phyloP scores from a whole-genome alignment of 2,329 filamentous ascomycete species.

The Cercospora zeina region DNA sequence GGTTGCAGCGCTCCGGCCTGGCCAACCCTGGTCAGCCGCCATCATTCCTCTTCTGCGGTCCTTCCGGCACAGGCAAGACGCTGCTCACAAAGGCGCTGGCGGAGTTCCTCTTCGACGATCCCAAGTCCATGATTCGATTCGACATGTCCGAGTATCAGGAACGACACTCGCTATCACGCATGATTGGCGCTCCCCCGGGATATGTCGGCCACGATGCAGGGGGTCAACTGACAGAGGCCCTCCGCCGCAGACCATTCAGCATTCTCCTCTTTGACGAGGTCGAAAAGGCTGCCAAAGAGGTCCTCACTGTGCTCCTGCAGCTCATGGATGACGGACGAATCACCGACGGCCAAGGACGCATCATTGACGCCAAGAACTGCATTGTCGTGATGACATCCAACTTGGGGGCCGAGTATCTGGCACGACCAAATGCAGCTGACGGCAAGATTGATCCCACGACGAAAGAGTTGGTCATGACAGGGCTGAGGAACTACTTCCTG shows the following conservation, averaged over 20 bases:
- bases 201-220: conserved; percentile 97
- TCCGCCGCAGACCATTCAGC: conserved; percentile 93
- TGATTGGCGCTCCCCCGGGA: conserved; percentile 96
- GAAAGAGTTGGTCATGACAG: conserved; percentile 83
- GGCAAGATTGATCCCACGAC: conserved; percentile 85
- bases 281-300: conserved; percentile 97
- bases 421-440: conserved; percentile 72
- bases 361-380: conserved; percentile 95
- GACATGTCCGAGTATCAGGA: conserved; percentile 99
- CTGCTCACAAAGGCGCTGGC: conserved; percentile 94
- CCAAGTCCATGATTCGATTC: conserved; percentile 97
- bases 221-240: conserved; percentile 90
- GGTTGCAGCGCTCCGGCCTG: conserved; percentile 89
- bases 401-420: conserved; percentile 89
- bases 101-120: conserved; percentile 96
- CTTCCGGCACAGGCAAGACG: conserved; percentile 97
- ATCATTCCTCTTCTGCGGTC: conserved; percentile 98
- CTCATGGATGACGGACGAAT: conserved; percentile 99
- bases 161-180: conserved; percentile 87
- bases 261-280: conserved; percentile 98
- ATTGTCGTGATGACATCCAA: conserved; percentile 99
- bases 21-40: conserved; percentile 91
- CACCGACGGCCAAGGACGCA: conserved; percentile 92
- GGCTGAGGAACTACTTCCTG: conserved; percentile 92
- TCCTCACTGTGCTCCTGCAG: conserved; percentile 94